phyloP scores from a whole-genome alignment of 2,329 filamentous ascomycete species.

The Aspergillus sp. region DNA sequence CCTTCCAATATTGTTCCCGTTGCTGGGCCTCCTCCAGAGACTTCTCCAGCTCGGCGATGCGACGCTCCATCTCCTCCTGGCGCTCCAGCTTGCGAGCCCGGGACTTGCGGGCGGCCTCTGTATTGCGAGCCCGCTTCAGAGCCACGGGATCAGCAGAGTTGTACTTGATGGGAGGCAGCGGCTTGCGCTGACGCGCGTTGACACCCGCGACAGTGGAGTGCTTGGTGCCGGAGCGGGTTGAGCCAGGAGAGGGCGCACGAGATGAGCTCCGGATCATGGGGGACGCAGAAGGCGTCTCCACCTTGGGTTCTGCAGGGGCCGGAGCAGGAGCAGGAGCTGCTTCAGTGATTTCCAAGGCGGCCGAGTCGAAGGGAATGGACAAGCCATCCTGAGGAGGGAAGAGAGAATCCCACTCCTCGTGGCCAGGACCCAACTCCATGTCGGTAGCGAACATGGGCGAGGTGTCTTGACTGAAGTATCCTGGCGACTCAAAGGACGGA shows the following conservation, averaged over 20 bases:
- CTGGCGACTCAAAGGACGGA: slow-evolving; percentile 75
- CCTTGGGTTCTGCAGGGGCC: slow-evolving; percentile 11
- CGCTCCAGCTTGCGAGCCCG: slow-evolving; percentile 79
- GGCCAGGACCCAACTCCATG: slow-evolving; percentile 51
- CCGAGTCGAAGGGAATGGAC: slow-evolving; percentile 25
- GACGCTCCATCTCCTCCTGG: slow-evolving; percentile 69
- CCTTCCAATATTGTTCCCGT: slow-evolving; percentile 39
- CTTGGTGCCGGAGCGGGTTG: slow-evolving; percentile 51
- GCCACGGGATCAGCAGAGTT: slow-evolving; percentile 73
- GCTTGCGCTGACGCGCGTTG: slow-evolving; percentile 72
- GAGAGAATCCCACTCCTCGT: slow-evolving; percentile 68
- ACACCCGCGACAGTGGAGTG: slow-evolving; percentile 71
- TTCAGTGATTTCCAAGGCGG: slow-evolving; percentile 31
- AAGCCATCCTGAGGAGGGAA: slow-evolving; percentile 31
- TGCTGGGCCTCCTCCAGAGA: slow-evolving; percentile 31
- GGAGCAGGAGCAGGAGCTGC: slow-evolving; percentile 9
- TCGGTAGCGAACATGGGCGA: slow-evolving; percentile 71
- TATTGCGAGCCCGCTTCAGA: slow-evolving; percentile 91
- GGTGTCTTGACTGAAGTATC: slow-evolving; percentile 65
- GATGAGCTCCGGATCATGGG: slow-evolving; percentile 36
- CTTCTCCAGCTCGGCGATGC: slow-evolving; percentile 66
- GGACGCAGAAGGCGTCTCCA: slow-evolving; percentile 15
- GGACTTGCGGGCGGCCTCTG: slow-evolving; percentile 88
- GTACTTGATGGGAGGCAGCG: slow-evolving; percentile 73
- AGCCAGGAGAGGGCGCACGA: slow-evolving; percentile 38